Evolutionary conservation across 768 basidiomycete species (phyloP), one percentile per base, ranked within the genome.

Genomic region (Macrolepiota fuliginosa): DNA sequence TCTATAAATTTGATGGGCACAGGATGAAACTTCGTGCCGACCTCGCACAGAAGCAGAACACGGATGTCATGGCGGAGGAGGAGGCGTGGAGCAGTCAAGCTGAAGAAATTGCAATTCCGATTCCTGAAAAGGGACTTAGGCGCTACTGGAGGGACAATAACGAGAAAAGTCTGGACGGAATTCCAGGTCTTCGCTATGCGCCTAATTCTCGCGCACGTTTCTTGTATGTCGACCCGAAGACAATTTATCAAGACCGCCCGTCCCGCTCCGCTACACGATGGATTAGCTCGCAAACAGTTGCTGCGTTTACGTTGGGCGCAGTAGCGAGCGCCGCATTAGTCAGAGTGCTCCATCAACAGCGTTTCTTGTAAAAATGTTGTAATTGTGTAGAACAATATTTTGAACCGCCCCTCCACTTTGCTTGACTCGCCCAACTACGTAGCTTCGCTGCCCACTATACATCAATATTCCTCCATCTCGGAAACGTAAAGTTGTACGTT

Each of bases 131-230:
- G 4, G 84, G 82, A 1, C 68, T 87, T 40, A 81, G 79, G 62
- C 70, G 72, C 4, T 87, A 83, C 67, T 87, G 85, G 84, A 69
- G 65, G 19, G 62, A 65, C 4, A 70, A 74, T 51, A 88, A 88
- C 63, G 29, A 64, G 17, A 69, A 66, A 39, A 83, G 83, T 57
- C 65, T 85, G 12, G 86, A 87, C 58, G 84, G 84, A 5, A 74
- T 87, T 6, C 77, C 81, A 0, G 85, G 71, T 0, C 55, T 86
- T 22, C 50, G 56, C 19, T 50, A 55, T 22, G 81, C 79, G 5
- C 59, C 58, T 49, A 39, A 61, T 2, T 65, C 69, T 7, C 35
- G 35, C 2, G 29, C 39, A 24, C 10, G 32, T 22, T 61, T 54
- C 35, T 17, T 15, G 10, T 27, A 46, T 15, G 11, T 61, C 46